Base-by-base conservation (phyloP, 1,139 yeast genomes). In the Meyerozyma athensensis region DNA sequence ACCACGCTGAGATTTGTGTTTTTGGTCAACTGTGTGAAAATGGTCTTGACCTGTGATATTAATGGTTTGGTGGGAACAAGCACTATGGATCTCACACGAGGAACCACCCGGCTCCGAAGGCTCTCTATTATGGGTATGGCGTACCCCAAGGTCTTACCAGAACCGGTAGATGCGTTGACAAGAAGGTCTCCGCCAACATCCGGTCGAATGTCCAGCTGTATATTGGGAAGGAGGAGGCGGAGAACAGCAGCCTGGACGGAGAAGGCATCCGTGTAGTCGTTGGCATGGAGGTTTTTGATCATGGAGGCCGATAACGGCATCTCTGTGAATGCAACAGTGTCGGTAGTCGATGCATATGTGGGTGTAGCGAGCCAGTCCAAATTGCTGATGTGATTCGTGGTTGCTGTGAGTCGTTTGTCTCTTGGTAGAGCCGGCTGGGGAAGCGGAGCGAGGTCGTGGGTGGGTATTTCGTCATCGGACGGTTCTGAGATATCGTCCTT, bases 111-210 rank as follows among this genome's bases (percentile, higher is more conserved):
- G 10, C 63, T 59, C 12, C 72, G 65, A 38, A 92, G 65, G 4
- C 77, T 66, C 44, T 89, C 89, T 2, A 94, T 70, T 8, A 92
- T 74, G 1, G 98, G 98, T 3, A 92, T 72, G 42, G 80, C 73
- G 55, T 92, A 92, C 7, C 97, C 95, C 38, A 94, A 65, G 0
- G 99, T 92, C 56, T 92, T 92, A 52, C 99, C 99, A 0, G 96
- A 85, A 37, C 99, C 99, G 0, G 99, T 92, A 4, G 95, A 79
- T 2, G 98, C 96, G 58, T 92, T 90, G 4, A 92, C 96, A 35
- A 92, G 65, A 13, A 89, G 61, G 56, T 92, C 96, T 16, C 92
- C 90, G 42, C 50, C 68, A 39, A 65, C 66, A 44, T 64, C 80
- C 1, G 95, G 94, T 34, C 74, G 68, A n/a, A 80, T 52, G 38